Percentiles rank a stretch among this genome's conserved stretches.
Conservation (phyloP, 1,139 yeast species). For the Debaryomycetaceae sp. region DNA sequence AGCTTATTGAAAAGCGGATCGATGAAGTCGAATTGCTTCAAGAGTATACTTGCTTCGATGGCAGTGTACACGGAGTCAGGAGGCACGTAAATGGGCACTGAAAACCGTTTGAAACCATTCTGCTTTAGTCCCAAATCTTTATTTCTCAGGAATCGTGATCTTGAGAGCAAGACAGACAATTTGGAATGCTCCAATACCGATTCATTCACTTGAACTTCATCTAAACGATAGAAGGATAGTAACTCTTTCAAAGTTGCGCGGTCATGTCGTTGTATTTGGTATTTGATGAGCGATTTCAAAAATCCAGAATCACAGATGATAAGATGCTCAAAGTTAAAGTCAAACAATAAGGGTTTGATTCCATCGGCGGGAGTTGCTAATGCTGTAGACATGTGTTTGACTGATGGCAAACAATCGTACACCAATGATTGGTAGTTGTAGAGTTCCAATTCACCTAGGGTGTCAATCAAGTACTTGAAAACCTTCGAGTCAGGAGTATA, state of each 20-base stretch:
- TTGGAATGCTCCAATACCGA: constrained; percentile 17
- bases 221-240: constrained; percentile 26
- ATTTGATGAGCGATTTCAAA: constrained; percentile 23
- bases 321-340: constrained; percentile 19
- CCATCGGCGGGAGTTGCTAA: constrained; percentile 14
- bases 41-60: constrained; percentile 28
- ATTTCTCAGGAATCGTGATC: constrained; percentile 22
- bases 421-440: constrained; percentile 26
- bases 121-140: constrained; percentile 8
- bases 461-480: constrained; percentile 23
- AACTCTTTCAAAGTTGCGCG: constrained; percentile 19
- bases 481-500: constrained; percentile 22
- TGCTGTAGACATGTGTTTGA: constrained; percentile 17
- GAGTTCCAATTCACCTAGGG: constrained; percentile 20
- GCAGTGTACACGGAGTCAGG: constrained; percentile 21
- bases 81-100: constrained; percentile 14
- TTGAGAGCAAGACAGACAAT: constrained; percentile 22
- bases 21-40: constrained; percentile 25
- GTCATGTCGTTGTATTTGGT: constrained; percentile 21
- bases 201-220: constrained; percentile 25
- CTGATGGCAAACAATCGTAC: constrained; percentile 21
- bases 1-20: constrained; percentile 36
- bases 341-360: constrained; percentile 9
- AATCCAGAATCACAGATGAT: constrained; percentile 27
- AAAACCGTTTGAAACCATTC: constrained; percentile 9